Evolutionary conservation across 352 stramenopile genomes (phyloP), one percentile per base, ranked within the genome.

Genomic region (Phytophthora hibernalis): DNA sequence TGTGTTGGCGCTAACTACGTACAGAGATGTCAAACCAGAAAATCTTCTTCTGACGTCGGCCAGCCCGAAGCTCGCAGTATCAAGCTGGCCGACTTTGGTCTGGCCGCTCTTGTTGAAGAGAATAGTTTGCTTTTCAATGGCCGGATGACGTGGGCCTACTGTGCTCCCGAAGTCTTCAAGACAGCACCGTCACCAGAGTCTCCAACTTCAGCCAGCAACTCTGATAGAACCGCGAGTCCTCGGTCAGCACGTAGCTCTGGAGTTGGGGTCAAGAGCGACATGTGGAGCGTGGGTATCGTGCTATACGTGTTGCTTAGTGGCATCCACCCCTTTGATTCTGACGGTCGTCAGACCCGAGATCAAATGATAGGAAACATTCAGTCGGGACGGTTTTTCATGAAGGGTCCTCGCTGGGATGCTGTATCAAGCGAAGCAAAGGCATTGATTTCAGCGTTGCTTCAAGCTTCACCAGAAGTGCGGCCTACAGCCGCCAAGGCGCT

Each of bases 281-380:
- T 97, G 47, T 97, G 91, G 91, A 95, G 82, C 30, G 69, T 97
- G 5, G 91, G 91, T 38, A 85, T 97, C n/a, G 90, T 97, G 21
- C 59, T 96, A 28, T 97, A 95, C 66, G 87, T 97, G 47, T 54
- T 97, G n/a, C 79, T 97, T 2, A 95, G 82, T 21, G 87, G 79
- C 1, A 75, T 77, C 0, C 87, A 92, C 31, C 89, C 88, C 6
- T 97, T 97, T 33, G 85, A 92, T 69, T 62, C 78, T 3, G 80
- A 90, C 44, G 84, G 84, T 1, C 76, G 80, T 5, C 83, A 90
- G 43, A 85, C 79, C 18, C 85, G 82, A 55, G 83, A 90, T 50
- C 87, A 90, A 65, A 89, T 95, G 65, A 83, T 94, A 50, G 74
- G 73, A 33, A 81, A 79, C 28, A 87, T 93, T 40, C 56, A 76